Base-by-base conservation (phyloP, 345 rosid species). In the Euphorbia peplus region DNA sequence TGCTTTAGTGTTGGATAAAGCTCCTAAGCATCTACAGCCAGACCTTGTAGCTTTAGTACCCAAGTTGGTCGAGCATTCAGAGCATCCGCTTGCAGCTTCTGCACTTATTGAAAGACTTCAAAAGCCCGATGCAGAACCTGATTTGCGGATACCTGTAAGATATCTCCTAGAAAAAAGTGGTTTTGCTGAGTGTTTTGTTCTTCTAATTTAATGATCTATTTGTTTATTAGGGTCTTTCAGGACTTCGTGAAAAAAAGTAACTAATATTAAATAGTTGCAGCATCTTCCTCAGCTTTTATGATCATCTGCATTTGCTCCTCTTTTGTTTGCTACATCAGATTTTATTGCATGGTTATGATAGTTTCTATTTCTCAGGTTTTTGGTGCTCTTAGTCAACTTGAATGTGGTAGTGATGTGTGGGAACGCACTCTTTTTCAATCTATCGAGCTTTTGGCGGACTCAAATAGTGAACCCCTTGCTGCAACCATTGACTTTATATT, bases 41-140 rank as follows among this genome's bases (percentile, higher is more conserved):
- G 99, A 95, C 74, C 84, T 95, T 54, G 91, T 95, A 61, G 83
- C 97, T 32, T 82, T 95, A 78, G 91, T 95, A n/a, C 99, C 99
- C 77, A 95, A 89, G 74, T 79, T 95, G 83, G 99, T 95, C 64
- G 99, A 92, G 81, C 96, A 84, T 71, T 82, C 97, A 16, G 99
- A 95, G 86, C 98, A 95, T 67, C 87, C 97, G 48, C 70, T 86
- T 74, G 99, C 97, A 44, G 99, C 99, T 24, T 84, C 67, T 85
- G 85, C 86, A 16, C 99, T 95, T 76, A 85, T 95, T 74, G 91
- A 87, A 68, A 85, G 96, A 54, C 92, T 95, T 79, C 90, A 83
- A 69, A 85, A 82, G 81, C 86, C 97, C 60, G 92, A 92, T 77
- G 98, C 91, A 12, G 97, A 92, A 74, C 90, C 97, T 78, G 83